phyloP scores from a whole-genome alignment of 768 basidiomycete species.

The Mycena chlorophos region DNA sequence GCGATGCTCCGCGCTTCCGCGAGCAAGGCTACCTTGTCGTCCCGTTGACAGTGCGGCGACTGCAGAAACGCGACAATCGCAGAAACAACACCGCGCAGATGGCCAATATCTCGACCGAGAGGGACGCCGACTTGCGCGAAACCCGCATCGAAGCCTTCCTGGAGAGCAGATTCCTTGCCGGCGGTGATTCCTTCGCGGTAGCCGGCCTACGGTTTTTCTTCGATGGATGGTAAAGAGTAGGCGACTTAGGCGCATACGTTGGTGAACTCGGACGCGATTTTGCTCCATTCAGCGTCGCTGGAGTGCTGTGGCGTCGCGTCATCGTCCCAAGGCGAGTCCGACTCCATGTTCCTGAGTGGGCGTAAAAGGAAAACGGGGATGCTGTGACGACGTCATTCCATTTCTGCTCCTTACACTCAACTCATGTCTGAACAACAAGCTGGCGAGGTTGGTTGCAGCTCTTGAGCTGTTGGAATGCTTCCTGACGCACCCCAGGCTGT shows the following conservation, averaged over 20 bases:
- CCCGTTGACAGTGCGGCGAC: conserved; percentile 22
- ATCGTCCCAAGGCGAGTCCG: conserved; percentile 68
- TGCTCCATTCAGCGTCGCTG: conserved; percentile 64
- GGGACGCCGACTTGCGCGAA: conserved; percentile 74
- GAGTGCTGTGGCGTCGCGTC: conserved; percentile 33
- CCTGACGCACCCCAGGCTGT: conserved; percentile 53
- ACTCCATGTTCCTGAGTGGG: conserved; percentile 18
- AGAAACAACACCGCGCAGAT: conserved; percentile 69
- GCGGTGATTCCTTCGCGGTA: conserved; percentile 96
- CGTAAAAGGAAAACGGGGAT: background rate
- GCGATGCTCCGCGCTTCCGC: conserved; percentile 56
- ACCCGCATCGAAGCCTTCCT: conserved; percentile 87
- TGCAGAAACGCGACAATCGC: conserved; percentile 61
- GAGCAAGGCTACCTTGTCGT: conserved; percentile 27
- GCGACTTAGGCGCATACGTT: conserved; percentile 46
- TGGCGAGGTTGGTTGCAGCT: conserved; percentile 38
- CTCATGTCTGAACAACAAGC: conserved; percentile 39
- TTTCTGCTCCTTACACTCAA: background rate
- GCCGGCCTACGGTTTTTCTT: conserved; percentile 77
- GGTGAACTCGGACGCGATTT: conserved; percentile 66
- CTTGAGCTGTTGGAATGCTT: conserved; percentile 26
- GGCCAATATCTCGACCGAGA: conserved; percentile 74
- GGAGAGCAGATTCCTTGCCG: conserved; percentile 85
- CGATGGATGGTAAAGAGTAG: background rate
- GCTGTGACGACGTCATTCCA: background rate